Percentiles rank a stretch among this genome's conserved stretches.
Conservation (phyloP, 495 filamentous ascomycete species). For the Rostrohypoxylon terebratum region DNA sequence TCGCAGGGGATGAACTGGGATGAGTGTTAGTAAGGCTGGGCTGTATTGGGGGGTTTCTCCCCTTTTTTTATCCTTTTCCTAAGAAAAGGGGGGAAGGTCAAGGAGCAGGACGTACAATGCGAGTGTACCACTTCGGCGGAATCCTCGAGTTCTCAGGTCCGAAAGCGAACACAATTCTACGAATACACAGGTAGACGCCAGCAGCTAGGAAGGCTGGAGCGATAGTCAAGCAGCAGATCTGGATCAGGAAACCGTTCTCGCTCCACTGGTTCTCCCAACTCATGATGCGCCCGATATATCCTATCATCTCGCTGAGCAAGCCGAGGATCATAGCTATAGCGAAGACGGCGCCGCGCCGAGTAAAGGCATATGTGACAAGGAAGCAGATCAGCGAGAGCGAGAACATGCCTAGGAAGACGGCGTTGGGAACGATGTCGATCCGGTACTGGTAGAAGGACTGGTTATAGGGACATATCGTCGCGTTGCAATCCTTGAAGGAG, state of each 20-base stretch:
- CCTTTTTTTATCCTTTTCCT: neutral
- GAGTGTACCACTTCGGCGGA: conserved; percentile 64
- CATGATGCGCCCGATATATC: conserved; percentile 59
- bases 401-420: conserved; percentile 60
- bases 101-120: conserved; percentile 50
- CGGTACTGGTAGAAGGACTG: conserved; percentile 58
- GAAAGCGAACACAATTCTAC: conserved; percentile 68
- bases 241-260: conserved; percentile 60
- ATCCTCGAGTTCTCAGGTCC: conserved; percentile 72
- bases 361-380: conserved; percentile 54
- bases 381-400: conserved; percentile 53
- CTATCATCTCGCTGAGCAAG: conserved; percentile 57
- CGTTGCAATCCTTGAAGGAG: conserved; percentile 35
- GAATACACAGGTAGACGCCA: conserved; percentile 72
- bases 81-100: conserved; percentile 20
- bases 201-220: conserved; percentile 73
- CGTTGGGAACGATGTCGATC: conserved; percentile 56
- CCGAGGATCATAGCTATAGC: conserved; percentile 57
- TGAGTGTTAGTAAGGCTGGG: neutral
- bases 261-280: conserved; percentile 56
- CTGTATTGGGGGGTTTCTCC: neutral
- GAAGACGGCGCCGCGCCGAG: conserved; percentile 54
- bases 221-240: conserved; percentile 73
- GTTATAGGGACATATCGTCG: conserved; percentile 37
- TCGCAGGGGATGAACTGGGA: conserved; percentile 69